Base-by-base conservation (phyloP, 371 early-diverging fungal genomes). In the Rozella allomycis region DNA sequence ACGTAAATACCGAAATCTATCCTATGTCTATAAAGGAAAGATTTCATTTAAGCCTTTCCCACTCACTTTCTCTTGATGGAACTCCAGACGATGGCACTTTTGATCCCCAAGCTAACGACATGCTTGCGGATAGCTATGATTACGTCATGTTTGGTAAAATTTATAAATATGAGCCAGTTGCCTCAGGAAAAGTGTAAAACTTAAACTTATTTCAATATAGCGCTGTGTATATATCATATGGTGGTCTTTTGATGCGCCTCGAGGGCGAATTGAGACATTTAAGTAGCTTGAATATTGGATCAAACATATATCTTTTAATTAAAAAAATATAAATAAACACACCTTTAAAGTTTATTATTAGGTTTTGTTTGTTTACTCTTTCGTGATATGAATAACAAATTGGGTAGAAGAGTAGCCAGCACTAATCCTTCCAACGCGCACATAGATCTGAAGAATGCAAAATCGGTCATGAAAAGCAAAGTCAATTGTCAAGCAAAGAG, bases 71-170 rank as follows among this genome's bases (percentile, higher is more conserved):
- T 4, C 47, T 72, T 25, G 54, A 58, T 22, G 50, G 51, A 5
- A 23, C 27, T 8, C 20, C 23, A 16, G 17, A 36, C 47, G 3
- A 55, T 45, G 25, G 44, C 39, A 4, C 38, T 41, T 12, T 23
- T 20, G 5, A 8, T 17, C 17, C 61, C 55, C 25, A 41, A 7
- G 45, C 37, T 19, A 74, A 74, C 39, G 55, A 61, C 32, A 70
- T 77, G 30, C 47, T 90, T 45, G 80, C 82, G 5, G 90, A 90
- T 33, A 81, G 84, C 28, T 93, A 77, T 51, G 91, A 93, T 25
- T 93, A 93, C 49, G 91, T 93, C 17, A 87, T 87, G 87, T 76
- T 72, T 49, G 94, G 94, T 32, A 80, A 82, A 51, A 78, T 85
- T 14, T 93, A 81, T 60, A 70, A 81, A 52, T 86, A 70, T 46